A percentile compares a stretch with the other conserved stretches of the same genome.
These are phyloP conservation scores for Trypanosoma rangeli DNA, from an alignment of 208 protist species.

Conservation along the genomic window DNA sequence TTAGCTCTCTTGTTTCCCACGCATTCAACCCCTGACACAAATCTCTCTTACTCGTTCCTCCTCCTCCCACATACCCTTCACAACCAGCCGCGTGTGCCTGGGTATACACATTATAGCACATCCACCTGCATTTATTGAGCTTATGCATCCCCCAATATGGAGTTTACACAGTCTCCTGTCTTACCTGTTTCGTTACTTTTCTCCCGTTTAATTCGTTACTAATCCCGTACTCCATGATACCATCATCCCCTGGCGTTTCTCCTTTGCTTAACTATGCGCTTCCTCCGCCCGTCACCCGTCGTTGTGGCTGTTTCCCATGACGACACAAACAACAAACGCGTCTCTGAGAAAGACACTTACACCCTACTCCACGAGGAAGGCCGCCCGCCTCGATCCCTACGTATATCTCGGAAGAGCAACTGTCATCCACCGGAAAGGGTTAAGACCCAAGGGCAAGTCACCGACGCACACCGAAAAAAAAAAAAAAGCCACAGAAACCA, in stretches of 20 bases:
- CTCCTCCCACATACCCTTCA: background rate
- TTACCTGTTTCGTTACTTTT: background rate
- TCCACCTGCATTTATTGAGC: background rate
- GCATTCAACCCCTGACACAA: background rate
- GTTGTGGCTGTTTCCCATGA: background rate
- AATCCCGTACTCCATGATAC: background rate
- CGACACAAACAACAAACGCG: background rate
- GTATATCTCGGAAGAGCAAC: no score
- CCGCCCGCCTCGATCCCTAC: background rate
- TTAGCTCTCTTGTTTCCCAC: background rate
- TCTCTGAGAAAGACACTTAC: background rate
- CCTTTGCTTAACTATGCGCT: background rate
- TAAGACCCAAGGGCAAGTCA: background rate
- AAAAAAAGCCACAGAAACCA: background rate
- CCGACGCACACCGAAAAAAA: background rate
- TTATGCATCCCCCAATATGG: background rate
- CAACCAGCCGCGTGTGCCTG: background rate
- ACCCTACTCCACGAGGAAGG: background rate
- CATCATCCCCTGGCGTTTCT: background rate
- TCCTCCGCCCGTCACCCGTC: background rate
- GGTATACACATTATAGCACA: background rate
- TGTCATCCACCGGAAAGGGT: background rate
- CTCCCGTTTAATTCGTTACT: background rate
- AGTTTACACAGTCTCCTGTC: background rate
- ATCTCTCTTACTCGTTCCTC: background rate